Evolutionary conservation across 2,329 filamentous ascomycete species (phyloP), one percentile per base, ranked within the genome.

Genomic region (Pseudocercospora fuligena): DNA sequence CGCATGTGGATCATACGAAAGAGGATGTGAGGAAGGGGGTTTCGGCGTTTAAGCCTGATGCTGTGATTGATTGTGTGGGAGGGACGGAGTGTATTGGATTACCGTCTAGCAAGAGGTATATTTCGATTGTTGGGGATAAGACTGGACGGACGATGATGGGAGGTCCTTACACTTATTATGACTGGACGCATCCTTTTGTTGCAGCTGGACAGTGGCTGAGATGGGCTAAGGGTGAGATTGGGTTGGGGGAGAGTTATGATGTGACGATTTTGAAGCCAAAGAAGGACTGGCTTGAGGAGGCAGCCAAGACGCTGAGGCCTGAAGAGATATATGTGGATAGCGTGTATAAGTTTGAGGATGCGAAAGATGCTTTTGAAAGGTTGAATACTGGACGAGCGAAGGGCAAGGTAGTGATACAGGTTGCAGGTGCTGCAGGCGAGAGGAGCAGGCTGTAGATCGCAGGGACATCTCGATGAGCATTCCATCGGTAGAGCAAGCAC

Each of bases 31-130:
- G 83, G 9, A 77, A 80, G n/a, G 78, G 75, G 1, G 76, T 90
- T 2, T 80, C 81, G 64, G 83, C 84, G 0, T 81, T 80, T 9
- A 77, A 84, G 1, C 90, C 85, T 73, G 80, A 82, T 61, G 81
- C 87, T 27, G 82, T 86, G 0, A 81, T 91, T 9, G 89, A 90
- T 76, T 88, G 88, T 74, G 84, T 90, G 12, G 87, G 86, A 1
- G 72, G 76, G 19, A 76, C 73, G 1, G 74, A 75, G 40, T 77
- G 75, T 66, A 68, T 78, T 21, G 76, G 73, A 19, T 64, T 78
- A 3, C 69, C 79, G 1, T 83, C 84, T 0, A 70, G 75, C 1
- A 79, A 83, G 33, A 75, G 90, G 21, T 89, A 64, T 81, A 82
- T 58, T 80, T 86, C 72, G 66, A 82, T 78, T 43, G 77, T 78